A percentile compares a stretch with the other conserved stretches of the same genome.
These are phyloP conservation scores for Sporothrix pallida DNA, from an alignment of 2,329 filamentous ascomycete species.

Conservation along the genomic window DNA sequence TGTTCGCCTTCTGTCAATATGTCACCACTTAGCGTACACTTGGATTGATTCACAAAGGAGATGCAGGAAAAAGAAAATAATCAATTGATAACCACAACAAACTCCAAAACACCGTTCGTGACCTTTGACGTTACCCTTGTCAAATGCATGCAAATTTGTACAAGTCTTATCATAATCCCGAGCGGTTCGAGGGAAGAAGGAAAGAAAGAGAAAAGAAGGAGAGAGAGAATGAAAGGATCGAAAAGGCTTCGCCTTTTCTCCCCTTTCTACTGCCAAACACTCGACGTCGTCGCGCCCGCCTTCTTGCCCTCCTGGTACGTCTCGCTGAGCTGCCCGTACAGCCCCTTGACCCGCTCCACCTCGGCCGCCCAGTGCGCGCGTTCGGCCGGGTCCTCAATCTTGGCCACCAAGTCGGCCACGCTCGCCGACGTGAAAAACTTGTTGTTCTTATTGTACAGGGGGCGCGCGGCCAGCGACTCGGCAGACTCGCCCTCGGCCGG, in stretches of 20 bases:
- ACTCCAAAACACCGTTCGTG: slow-evolving; percentile 28
- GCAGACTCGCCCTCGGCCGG: slow-evolving; percentile 47
- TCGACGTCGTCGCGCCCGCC: slow-evolving; percentile 51
- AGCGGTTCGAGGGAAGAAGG: neutral
- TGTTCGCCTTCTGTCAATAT: no score
- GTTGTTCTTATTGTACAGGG: slow-evolving; percentile 61
- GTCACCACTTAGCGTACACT: no score
- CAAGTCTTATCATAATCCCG: slow-evolving; percentile 30
- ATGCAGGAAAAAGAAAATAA: neutral
- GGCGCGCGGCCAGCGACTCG: slow-evolving; percentile 47
- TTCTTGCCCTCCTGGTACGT: slow-evolving; percentile 58
- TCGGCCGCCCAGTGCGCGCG: slow-evolving; percentile 47
- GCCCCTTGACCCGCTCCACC: slow-evolving; percentile 54
- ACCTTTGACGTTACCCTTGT: slow-evolving; percentile 30
- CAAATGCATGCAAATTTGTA: slow-evolving; percentile 20
- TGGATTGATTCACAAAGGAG: no score
- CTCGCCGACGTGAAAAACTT: slow-evolving; percentile 59
- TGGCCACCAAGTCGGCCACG: slow-evolving; percentile 49
- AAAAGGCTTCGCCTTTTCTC: neutral
- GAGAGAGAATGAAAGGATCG: neutral
- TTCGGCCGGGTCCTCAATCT: slow-evolving; percentile 47
- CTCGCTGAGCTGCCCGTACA: slow-evolving; percentile 55
- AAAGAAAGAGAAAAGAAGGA: neutral
- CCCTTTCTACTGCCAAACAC: slow-evolving; percentile 59
- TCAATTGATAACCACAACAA: neutral